phyloP scores from a whole-genome alignment of 1,284 basidiomycete species.

The Trametes hirsuta region DNA sequence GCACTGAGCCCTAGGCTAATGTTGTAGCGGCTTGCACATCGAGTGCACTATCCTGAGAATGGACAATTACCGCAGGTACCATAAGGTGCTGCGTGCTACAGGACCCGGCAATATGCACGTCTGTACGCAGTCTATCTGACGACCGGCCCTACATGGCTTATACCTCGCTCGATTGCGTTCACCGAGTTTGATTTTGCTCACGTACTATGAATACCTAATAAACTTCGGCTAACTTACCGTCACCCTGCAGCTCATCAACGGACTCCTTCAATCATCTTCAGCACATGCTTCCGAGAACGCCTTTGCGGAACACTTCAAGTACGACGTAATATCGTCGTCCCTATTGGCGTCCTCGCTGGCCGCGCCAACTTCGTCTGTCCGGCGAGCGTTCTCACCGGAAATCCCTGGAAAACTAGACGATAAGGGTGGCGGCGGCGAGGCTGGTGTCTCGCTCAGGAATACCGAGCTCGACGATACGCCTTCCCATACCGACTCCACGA shows the following conservation, averaged over 20 bases:
- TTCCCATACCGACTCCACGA: neutral
- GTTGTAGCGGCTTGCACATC: too few species aligned
- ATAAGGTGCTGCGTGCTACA: too few species aligned
- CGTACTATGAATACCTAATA: neutral
- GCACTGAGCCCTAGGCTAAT: too few species aligned
- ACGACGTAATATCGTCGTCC: slow-evolving; percentile 82
- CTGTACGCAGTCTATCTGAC: too few species aligned
- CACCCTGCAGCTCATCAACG: slow-evolving; percentile 40
- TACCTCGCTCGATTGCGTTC: too few species aligned
- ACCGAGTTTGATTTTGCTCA: too few species aligned
- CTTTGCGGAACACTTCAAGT: slow-evolving; percentile 82
- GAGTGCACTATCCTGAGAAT: too few species aligned
- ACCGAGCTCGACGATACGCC: neutral
- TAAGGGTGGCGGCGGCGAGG: neutral
- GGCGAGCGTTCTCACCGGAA: slow-evolving; percentile 31
- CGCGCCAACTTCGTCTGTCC: slow-evolving; percentile 26
- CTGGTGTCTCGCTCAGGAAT: neutral
- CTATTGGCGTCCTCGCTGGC: slow-evolving; percentile 58
- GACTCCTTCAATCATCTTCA: slow-evolving; percentile 27
- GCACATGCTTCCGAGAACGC: slow-evolving; percentile 32
- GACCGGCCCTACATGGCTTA: too few species aligned
- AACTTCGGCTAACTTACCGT: slow-evolving; percentile 27
- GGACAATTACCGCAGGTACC: too few species aligned
- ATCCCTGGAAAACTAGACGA: slow-evolving; percentile 30
- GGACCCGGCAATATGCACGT: too few species aligned